Percentiles rank a stretch among this genome's conserved stretches.
Conservation (phyloP, 192 early-diverging fungal species). For the Spinellus fusiger region DNA sequence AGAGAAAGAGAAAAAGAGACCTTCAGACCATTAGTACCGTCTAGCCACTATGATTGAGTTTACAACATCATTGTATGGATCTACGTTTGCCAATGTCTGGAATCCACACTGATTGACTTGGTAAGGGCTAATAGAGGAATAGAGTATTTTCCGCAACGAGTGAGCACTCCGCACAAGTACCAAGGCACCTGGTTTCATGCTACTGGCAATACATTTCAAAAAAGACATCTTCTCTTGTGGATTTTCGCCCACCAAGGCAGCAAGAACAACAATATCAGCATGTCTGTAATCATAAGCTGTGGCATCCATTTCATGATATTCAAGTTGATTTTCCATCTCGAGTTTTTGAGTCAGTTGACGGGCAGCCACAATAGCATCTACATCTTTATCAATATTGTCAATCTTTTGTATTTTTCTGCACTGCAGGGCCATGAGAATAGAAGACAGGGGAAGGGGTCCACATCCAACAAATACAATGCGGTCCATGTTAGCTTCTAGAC, state of each 20-base stretch:
- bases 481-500: not conserved
- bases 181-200: conserved; percentile 16
- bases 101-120: conserved; percentile 11
- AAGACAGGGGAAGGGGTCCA: conserved; percentile 24
- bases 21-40: not conserved
- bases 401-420: not conserved
- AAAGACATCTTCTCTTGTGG: conserved; percentile 7
- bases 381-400: conserved; percentile 15
- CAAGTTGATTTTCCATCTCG: not conserved
- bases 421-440: conserved; percentile 7
- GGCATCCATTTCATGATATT: not conserved
- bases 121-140: conserved; percentile 14
- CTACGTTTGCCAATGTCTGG: conserved; percentile 3
- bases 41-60: conserved; percentile 25
- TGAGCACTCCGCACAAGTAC: conserved; percentile 26
- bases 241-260: conserved; percentile 16
- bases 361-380: conserved; percentile 4
- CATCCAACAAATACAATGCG: conserved; percentile 20
- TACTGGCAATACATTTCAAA: conserved; percentile 1
- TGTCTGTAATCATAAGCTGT: not conserved
- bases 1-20: not conserved
- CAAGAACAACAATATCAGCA: conserved; percentile 20
- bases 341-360: not conserved
- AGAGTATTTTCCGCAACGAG: conserved; percentile 20
- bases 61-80: conserved; percentile 26